Evolutionary conservation across 1,284 basidiomycete species (phyloP), one percentile per base, ranked within the genome.

Genomic region (Ganoderma multipileum): DNA sequence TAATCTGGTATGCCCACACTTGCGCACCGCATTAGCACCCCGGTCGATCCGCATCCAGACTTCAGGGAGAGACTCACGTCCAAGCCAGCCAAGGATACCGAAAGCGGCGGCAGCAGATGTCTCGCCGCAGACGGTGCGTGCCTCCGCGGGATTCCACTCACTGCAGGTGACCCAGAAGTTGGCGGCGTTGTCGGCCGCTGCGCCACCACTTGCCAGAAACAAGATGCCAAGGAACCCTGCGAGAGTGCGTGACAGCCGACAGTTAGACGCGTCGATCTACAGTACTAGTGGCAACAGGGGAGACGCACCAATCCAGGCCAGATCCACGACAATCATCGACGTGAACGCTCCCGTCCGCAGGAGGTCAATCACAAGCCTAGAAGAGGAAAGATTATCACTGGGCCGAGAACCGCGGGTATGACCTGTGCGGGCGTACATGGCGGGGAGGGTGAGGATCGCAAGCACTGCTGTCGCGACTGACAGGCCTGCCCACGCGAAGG

Each of bases 311-410:
- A 77, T 68, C 73, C 73, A 75, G 30, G 68, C 36, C 16, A 77
- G 61, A 67, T 77, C 76, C 20, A 76, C 68, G 28, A 75, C 70
- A 59, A 77, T 76, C 73, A 76, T 71, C 5, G 74, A 76, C 23
- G 72, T 76, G 69, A 76, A 74, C 23, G 74, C 74, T 0, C 72
- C 72, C 9, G 66, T 66, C 20, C 74, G 44, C 12, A 75, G 26
- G 23, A 72, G 30, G 61, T 76, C 76, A 55, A 76, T 67, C 14
- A 69, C 61, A 7, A 75, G 12, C 71, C 76, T 76, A 26, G 44
- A 50, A 7, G 4, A 12, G 26, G 57, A 20, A 47, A 20, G 2
- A n/a, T 54, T 26, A 52, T 28, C 3, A 5, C 18, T 26, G 36
- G n/a, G 42, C 44, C 20, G 41, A 9, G 36, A 23, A 16, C 42